phyloP scores from a whole-genome alignment of 1,284 basidiomycete genomes.

The Ustilago hordei region DNA sequence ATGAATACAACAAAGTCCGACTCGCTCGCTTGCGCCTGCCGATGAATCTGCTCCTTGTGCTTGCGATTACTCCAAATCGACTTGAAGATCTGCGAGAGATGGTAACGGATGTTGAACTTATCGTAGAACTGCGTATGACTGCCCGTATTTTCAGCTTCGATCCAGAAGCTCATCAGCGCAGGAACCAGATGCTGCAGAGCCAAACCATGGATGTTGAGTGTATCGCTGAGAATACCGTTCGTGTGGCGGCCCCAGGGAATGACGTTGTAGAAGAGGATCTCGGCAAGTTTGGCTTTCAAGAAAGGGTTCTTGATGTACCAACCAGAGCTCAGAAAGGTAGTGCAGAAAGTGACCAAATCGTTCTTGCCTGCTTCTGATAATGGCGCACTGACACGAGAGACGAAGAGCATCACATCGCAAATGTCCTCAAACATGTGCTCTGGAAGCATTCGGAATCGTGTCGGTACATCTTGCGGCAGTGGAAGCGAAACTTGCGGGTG shows the following conservation, averaged over 20 bases:
- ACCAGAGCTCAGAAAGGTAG: conserved; percentile 92
- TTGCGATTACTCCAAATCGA: conserved; percentile 65
- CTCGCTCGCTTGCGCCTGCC: conserved; percentile 46
- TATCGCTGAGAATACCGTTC: conserved; percentile 82
- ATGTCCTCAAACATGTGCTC: conserved; percentile 96
- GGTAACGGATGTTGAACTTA: conserved; percentile 83
- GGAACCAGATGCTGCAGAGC: conserved; percentile 90
- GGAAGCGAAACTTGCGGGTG: conserved; percentile 72
- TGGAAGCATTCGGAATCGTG: conserved; percentile 87
- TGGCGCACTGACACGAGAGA: conserved; percentile 82
- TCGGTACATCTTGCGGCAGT: conserved; percentile 84
- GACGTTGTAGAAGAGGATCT: conserved; percentile 87
- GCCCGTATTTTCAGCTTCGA: conserved; percentile 97
- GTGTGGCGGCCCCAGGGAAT: conserved; percentile 81
- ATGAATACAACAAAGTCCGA: conserved; percentile 80
- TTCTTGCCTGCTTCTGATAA: conserved; percentile 80
- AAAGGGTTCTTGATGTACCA: conserved; percentile 99
- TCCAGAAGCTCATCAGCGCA: conserved; percentile 93
- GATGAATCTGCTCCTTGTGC: conserved; percentile 64
- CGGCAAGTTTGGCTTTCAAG: conserved; percentile 96
- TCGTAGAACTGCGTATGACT: conserved; percentile 98
- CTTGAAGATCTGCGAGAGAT: conserved; percentile 66
- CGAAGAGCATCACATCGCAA: conserved; percentile 84
- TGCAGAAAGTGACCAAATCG: conserved; percentile 87
- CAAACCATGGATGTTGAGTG: conserved; percentile 85